These are phyloP conservation scores for Coemansia reversa DNA, from an alignment of 192 early-diverging fungal genomes.

Conservation along the genomic window DNA sequence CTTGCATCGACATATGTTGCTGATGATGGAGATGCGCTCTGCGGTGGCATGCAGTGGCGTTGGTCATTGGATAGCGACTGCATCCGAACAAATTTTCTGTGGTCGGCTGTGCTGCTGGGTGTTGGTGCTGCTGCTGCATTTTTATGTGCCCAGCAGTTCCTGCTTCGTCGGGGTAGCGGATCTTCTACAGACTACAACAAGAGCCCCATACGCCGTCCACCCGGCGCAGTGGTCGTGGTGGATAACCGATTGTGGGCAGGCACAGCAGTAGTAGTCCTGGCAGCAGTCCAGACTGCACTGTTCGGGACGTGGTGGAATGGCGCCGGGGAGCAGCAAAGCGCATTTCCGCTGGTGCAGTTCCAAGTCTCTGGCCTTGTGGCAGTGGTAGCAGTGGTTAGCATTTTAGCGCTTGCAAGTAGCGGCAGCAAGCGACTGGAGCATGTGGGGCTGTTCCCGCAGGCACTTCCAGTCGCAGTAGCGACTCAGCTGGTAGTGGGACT, in stretches of 20 bases:
- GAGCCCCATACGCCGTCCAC: slow-evolving; percentile 23
- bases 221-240: slow-evolving; percentile 15
- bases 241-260: slow-evolving; percentile 28
- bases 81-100: slow-evolving; percentile 15
- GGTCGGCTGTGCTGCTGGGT: slow-evolving; percentile 20
- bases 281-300: slow-evolving; percentile 11
- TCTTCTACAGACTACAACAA: background rate
- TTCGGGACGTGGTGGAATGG: slow-evolving; percentile 4
- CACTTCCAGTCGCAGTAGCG: slow-evolving; percentile 9
- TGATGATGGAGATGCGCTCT: slow-evolving; percentile 3
- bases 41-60: slow-evolving; percentile 8
- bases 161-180: background rate
- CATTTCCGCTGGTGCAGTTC: background rate
- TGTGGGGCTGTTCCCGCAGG: slow-evolving; percentile 30
- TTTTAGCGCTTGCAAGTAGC: background rate
- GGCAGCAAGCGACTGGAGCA: slow-evolving; percentile 7
- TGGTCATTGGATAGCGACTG: slow-evolving; percentile 17
- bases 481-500: slow-evolving; percentile 8
- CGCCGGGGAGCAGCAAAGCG: background rate
- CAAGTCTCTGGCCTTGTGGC: slow-evolving; percentile 14
- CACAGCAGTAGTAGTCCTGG: background rate
- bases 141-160: background rate
- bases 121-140: background rate
- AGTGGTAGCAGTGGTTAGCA: background rate
- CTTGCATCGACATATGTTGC: slow-evolving; percentile 2